These are phyloP conservation scores for Solanum chmielewskii DNA, from an alignment of 257 asterid genomes.

Conservation along the genomic window DNA sequence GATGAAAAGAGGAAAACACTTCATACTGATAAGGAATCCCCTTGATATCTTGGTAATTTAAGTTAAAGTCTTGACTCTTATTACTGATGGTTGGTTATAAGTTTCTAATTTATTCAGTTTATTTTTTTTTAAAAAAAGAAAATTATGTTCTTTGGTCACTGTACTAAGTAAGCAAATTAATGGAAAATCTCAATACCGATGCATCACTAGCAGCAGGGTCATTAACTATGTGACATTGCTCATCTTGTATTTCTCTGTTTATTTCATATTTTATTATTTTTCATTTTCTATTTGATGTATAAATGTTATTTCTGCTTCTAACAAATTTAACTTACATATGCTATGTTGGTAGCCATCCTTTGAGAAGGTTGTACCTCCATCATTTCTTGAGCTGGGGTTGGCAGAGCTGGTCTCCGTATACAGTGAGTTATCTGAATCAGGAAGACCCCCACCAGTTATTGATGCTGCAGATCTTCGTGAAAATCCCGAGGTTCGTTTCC, in stretches of 20 bases:
- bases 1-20: conserved; percentile 78
- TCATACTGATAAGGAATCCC: conserved; percentile 74
- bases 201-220: background rate
- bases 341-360: conserved; percentile 52
- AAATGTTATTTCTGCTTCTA: background rate
- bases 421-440: conserved; percentile 46
- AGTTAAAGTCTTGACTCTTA: background rate
- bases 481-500: conserved; percentile 56
- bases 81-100: background rate
- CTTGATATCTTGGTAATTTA: conserved; percentile 64
- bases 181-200: background rate
- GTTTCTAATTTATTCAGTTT: background rate
- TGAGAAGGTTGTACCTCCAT: conserved; percentile 55
- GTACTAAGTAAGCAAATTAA: background rate
- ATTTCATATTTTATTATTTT: background rate
- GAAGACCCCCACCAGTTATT: conserved; percentile 58
- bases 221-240: background rate
- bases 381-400: conserved; percentile 57
- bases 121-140: background rate
- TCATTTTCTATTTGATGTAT: background rate
- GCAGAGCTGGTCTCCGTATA: conserved; percentile 46
- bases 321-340: conserved; percentile 6
- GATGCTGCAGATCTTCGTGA: conserved; percentile 61
- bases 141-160: background rate
- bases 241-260: background rate